Percentiles rank a stretch among this genome's conserved stretches.
These are phyloP conservation scores for Geotrichum klebahnii DNA, from an alignment of 1,139 yeast genomes.

Conservation along the genomic window DNA sequence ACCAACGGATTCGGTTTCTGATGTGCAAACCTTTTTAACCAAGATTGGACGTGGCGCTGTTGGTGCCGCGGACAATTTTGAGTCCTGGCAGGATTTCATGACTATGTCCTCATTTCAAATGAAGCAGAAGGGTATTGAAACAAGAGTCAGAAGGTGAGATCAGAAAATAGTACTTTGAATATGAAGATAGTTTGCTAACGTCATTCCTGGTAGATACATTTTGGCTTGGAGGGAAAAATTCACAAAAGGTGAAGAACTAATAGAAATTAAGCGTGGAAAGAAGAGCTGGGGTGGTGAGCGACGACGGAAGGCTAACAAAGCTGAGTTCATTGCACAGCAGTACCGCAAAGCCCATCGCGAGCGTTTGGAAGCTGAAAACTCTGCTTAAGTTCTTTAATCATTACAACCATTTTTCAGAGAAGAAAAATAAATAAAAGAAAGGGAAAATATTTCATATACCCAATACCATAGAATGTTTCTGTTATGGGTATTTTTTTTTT, in stretches of 20 bases:
- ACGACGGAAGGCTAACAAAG: constrained; percentile 63
- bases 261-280: constrained; percentile 59
- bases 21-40: constrained; percentile 63
- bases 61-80: constrained; percentile 69
- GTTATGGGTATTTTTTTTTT: no score
- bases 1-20: constrained; percentile 58
- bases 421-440: background rate
- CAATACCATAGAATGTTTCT: no score
- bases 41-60: constrained; percentile 70
- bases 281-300: constrained; percentile 90
- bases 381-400: background rate
- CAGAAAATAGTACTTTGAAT: background rate
- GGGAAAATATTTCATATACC: no score
- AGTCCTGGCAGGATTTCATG: constrained; percentile 69
- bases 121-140: constrained; percentile 79
- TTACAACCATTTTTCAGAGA: no score
- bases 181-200: background rate
- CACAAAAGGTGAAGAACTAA: constrained; percentile 56
- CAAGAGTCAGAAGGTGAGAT: constrained; percentile 59
- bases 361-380: constrained; percentile 12
- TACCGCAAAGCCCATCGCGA: constrained; percentile 16
- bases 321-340: constrained; percentile 55
- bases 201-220: constrained; percentile 38
- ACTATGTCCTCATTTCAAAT: constrained; percentile 51
- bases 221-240: constrained; percentile 46